Conservation (phyloP, 768 basidiomycete species). For the Lyophyllum semitale region DNA sequence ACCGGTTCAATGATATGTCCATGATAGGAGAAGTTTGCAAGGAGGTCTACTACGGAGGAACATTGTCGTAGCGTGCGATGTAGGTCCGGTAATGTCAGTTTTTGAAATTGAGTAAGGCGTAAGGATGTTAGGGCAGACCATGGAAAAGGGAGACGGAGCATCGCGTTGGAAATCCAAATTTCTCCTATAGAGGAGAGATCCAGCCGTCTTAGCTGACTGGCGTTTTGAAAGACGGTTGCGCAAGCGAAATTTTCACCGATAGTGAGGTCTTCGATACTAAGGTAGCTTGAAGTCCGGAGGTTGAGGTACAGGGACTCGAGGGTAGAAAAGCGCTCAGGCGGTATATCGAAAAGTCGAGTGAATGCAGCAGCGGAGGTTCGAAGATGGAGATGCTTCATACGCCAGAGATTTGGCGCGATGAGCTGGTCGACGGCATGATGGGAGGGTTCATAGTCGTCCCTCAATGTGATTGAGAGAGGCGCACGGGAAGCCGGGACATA, state of each 20-base stretch:
- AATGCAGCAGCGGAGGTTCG: background rate
- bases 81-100: background rate
- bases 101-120: background rate
- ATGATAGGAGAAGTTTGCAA: background rate
- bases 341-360: background rate
- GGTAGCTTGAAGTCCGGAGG: background rate
- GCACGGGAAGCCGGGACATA: too few species aligned
- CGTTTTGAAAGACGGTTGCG: background rate
- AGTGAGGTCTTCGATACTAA: too few species aligned
- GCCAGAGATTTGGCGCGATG: background rate
- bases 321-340: background rate
- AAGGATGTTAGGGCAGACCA: background rate
- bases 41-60: background rate
- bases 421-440: background rate
- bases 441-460: background rate
- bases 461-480: background rate
- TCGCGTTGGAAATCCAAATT: background rate
- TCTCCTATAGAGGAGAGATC: background rate
- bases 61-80: background rate
- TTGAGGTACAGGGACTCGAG: background rate
- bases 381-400: background rate
- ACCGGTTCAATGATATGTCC: background rate
- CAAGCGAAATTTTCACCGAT: background rate
- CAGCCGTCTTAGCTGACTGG: background rate
- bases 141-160: background rate